Percentiles rank a stretch among this genome's conserved stretches.
Evolutionary conservation across 73 alveolate species (phyloP).

Genomic region (Blepharisma stoltei): DNA sequence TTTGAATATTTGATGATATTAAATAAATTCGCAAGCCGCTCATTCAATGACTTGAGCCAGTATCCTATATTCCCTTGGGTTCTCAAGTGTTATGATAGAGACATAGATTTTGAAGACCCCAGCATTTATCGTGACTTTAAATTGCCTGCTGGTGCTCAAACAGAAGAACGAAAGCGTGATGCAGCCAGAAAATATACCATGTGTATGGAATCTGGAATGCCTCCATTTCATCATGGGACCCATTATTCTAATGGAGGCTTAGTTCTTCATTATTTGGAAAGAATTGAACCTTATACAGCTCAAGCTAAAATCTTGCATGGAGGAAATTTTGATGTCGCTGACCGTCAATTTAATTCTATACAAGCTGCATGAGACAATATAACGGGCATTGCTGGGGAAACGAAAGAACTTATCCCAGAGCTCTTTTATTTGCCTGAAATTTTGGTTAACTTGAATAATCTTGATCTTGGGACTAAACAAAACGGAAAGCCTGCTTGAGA

Average conservation of each 20-base stretch:
- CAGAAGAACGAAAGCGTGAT: background rate
- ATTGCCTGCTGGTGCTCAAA: conserved; percentile 94
- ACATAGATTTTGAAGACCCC: conserved; percentile 53
- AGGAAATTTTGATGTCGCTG: conserved; percentile 86
- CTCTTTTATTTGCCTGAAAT: conserved; percentile 92
- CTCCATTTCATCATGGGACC: conserved; percentile 87
- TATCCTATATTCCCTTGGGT: conserved; percentile 99
- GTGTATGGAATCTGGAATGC: conserved; percentile 28
- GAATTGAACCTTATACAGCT: conserved; percentile 90
- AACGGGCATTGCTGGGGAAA: conserved; percentile 82
- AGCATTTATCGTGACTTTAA: conserved; percentile 81
- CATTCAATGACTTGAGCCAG: conserved; percentile 86
- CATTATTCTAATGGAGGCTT: conserved; percentile 95
- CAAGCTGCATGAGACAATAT: conserved; percentile 72
- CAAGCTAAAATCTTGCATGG: conserved; percentile 87
- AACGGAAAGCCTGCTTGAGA: conserved; percentile 72
- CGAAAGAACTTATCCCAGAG: conserved; percentile 96
- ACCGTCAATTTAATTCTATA: conserved; percentile 81
- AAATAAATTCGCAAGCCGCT: conserved; percentile 83
- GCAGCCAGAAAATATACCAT: background rate
- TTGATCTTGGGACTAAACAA: conserved; percentile 77
- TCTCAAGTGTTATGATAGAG: conserved; percentile 67
- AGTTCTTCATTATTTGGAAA: conserved; percentile 79
- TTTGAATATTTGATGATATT: conserved; percentile 76
- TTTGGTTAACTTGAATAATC: conserved; percentile 47